Conservation (phyloP, 2,329 filamentous ascomycete genomes). For the Arthrobotrys entomopaga region DNA sequence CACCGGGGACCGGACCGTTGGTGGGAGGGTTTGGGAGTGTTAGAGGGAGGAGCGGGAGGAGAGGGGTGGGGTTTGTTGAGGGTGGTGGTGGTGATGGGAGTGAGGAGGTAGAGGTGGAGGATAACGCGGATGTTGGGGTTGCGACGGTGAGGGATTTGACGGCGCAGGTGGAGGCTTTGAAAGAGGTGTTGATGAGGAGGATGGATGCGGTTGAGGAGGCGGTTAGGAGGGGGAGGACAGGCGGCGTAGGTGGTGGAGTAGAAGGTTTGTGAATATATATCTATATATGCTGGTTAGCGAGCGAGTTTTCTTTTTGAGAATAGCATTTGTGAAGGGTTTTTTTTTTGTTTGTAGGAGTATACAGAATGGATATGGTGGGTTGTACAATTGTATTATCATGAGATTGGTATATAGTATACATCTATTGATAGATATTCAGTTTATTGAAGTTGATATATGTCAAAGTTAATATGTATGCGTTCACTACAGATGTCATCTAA, state of each 20-base stretch:
- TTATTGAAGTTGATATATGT: no score
- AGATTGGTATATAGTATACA: no score
- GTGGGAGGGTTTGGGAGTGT: neutral
- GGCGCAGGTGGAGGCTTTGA: constrained; percentile 48
- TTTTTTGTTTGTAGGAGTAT: neutral
- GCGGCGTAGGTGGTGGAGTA: neutral
- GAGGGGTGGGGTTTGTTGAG: constrained; percentile 17
- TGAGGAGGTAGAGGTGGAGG: constrained; percentile 14
- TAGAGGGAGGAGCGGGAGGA: neutral
- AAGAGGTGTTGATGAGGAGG: constrained; percentile 33
- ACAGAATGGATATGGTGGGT: neutral
- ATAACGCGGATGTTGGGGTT: constrained; percentile 31
- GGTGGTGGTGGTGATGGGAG: neutral
- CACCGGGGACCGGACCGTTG: constrained; percentile 38
- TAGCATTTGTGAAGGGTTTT: neutral
- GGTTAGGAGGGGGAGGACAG: neutral
- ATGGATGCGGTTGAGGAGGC: constrained; percentile 41
- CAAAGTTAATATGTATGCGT: no score
- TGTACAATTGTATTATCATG: no score
- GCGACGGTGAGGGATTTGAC: constrained; percentile 46
- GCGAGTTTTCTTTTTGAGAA: neutral
- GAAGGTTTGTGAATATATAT: neutral
- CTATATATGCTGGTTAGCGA: neutral
- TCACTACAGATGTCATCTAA: no score
- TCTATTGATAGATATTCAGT: no score